Percentiles rank a stretch among this genome's conserved stretches.
These are phyloP conservation scores for Arxiozyma heterogenica DNA, from an alignment of 1,139 yeast species.

Conservation along the genomic window DNA sequence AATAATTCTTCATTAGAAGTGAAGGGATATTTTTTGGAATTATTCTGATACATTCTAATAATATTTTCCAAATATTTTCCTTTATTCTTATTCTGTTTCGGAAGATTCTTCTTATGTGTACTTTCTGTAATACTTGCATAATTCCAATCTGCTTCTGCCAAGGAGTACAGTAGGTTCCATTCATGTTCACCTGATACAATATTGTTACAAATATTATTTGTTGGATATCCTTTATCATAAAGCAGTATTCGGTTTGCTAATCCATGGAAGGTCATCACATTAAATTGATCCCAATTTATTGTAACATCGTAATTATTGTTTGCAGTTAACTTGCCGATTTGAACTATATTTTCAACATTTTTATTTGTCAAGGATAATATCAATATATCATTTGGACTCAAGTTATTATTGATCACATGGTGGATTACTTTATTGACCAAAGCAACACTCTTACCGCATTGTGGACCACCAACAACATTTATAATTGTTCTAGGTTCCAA, in stretches of 20 bases:
- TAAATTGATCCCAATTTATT: slow-evolving; percentile 32
- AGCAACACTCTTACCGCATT: slow-evolving; percentile 61
- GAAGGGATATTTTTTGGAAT: background rate
- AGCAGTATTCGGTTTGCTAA: slow-evolving; percentile 45
- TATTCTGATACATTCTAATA: background rate
- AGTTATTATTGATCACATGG: slow-evolving; percentile 33
- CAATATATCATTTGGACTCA: slow-evolving; percentile 46
- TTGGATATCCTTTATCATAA: slow-evolving; percentile 30
- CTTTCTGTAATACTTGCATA: background rate
- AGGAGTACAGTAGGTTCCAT: slow-evolving; percentile 35
- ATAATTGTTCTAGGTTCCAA: slow-evolving; percentile 35
- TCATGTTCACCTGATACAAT: slow-evolving; percentile 37
- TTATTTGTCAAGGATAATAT: slow-evolving; percentile 65
- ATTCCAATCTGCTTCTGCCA: background rate
- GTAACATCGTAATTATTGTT: slow-evolving; percentile 3
- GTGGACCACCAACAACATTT: slow-evolving; percentile 55
- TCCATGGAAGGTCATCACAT: slow-evolving; percentile 55
- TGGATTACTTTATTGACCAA: slow-evolving; percentile 46
- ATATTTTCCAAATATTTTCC: background rate
- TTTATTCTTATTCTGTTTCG: background rate
- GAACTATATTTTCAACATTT: slow-evolving; percentile 47
- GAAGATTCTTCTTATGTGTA: background rate
- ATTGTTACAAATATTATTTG: slow-evolving; percentile 30
- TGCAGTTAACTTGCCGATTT: slow-evolving; percentile 28
- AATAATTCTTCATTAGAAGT: slow-evolving; percentile 9